Conservation (phyloP, 2,329 filamentous ascomycete species). For the Penicillium brasilianum region DNA sequence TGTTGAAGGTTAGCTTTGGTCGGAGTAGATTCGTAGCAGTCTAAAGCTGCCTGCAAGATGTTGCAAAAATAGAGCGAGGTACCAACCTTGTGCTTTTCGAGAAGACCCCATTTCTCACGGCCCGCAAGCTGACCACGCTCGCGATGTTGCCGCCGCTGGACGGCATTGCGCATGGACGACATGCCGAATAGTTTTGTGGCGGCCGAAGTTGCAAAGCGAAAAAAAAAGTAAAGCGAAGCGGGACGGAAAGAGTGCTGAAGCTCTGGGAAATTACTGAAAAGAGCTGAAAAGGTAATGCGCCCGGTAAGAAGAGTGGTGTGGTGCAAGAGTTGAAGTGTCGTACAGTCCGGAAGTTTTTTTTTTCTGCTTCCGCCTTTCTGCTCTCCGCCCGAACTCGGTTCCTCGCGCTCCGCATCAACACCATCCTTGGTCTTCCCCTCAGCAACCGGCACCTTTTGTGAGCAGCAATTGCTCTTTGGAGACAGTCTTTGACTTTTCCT, state of each 20-base stretch:
- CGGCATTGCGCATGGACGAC: constrained; percentile 65
- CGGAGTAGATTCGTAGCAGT: neutral
- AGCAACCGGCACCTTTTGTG: neutral
- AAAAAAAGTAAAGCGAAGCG: neutral
- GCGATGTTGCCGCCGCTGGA: constrained; percentile 82
- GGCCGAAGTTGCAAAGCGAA: neutral
- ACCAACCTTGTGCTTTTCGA: constrained; percentile 89
- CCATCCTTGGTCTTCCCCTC: constrained; percentile 17
- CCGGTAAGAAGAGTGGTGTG: constrained; percentile 15
- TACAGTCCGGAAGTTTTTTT: constrained; percentile 30
- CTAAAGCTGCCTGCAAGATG: neutral
- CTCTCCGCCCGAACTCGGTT: constrained; percentile 33
- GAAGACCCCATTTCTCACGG: constrained; percentile 82
- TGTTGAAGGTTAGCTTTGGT: constrained; percentile 13
- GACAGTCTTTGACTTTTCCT: neutral
- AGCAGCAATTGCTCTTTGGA: constrained; percentile 3
- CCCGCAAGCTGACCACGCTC: constrained; percentile 88
- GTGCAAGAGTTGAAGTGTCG: constrained; percentile 19
- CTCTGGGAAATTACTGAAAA: neutral
- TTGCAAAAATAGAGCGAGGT: neutral
- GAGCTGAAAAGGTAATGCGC: constrained; percentile 11
- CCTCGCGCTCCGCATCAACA: constrained; percentile 34
- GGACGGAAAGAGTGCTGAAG: neutral
- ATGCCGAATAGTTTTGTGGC: constrained; percentile 41
- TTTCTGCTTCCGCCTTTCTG: constrained; percentile 30